A percentile compares a stretch with the other conserved stretches of the same genome.
Evolutionary conservation across 176 grass and related monocot species (phyloP).

Genomic region (Oryza meridionalis): DNA sequence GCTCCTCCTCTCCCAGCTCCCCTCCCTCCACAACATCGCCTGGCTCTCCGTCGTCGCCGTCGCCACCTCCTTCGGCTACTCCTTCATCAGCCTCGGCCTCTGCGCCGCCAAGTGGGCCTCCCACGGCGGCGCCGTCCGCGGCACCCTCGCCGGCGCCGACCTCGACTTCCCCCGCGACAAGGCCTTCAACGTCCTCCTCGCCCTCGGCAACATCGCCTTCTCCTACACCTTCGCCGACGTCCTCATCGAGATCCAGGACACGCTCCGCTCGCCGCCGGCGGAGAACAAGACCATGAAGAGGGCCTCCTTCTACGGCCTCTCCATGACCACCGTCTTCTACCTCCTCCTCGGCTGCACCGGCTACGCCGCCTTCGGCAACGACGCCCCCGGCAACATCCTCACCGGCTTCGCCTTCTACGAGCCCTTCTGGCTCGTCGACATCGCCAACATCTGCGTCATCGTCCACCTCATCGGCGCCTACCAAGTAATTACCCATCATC

Average conservation of each 20-base stretch:
- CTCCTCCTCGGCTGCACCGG: conserved; percentile 75
- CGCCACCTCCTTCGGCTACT: conserved; percentile 94
- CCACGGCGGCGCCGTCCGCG: conserved; percentile 67
- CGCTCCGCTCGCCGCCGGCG: conserved; percentile 70
- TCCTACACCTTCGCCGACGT: conserved; percentile 97
- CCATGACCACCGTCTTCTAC: conserved; percentile 88
- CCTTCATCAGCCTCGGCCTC: conserved; percentile 93
- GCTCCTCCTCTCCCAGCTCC: conserved; percentile 80
- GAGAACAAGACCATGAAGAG: conserved; percentile 92
- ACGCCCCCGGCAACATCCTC: conserved; percentile 81
- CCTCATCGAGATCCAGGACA: conserved; percentile 97
- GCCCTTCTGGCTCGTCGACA: conserved; percentile 95
- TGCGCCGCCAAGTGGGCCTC: conserved; percentile 78
- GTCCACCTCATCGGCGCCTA: conserved; percentile 93
- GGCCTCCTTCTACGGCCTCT: conserved; percentile 63
- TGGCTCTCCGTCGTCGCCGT: conserved; percentile 94
- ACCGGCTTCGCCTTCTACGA: conserved; percentile 86
- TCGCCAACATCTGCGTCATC: conserved; percentile 89
- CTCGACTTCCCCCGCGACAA: conserved; percentile 42
- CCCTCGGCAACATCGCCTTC: conserved; percentile 91
- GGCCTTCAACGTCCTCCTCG: conserved; percentile 84
- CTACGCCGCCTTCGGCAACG: conserved; percentile 86
- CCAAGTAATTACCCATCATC: conserved; percentile 45
- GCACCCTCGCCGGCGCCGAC: conserved; percentile 64
- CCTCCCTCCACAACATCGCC: conserved; percentile 89